Evolutionary conservation across 1,284 basidiomycete genomes (phyloP), one percentile per base, ranked within the genome.

Genomic region (Vanrija humicola): DNA sequence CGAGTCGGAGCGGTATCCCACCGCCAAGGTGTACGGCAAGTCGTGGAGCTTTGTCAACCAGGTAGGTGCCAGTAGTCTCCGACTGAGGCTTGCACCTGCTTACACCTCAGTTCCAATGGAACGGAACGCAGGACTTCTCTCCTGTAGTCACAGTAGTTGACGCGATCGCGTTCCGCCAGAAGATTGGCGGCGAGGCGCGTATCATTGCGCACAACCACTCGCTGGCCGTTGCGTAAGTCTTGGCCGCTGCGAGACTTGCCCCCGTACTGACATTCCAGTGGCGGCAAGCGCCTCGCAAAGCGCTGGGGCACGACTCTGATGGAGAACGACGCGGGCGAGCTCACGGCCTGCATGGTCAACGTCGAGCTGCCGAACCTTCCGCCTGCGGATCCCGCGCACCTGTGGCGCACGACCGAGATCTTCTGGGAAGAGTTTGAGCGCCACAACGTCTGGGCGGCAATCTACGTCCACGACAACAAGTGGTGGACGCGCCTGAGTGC

Each of bases 161-260:
- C 83, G 90, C 90, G 0, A 71, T 94, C 9, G 81, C 86, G 44
- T 94, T 92, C 77, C 82, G 91, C 25, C 68, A 83, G 48, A 86
- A 84, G 82, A 78, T 94, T 19, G 92, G 91, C 1, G 92, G 92
- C 2, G 92, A 95, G 75, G 77, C 82, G 16, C 82, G 82, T 54
- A 91, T 94, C 59, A 85, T 86, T 66, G 79, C 77, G 5, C 90
- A 94, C 73, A 89, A 84, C 64, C 86, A 86, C 66, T 70, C 80
- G 7, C 81, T 94, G 23, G 92, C 91, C 0, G 63, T 87, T 1
- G 77, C 81, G 67, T 72, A 48, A 59, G 71, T 65, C 5, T 8
- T 28, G 8, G 14, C 15, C 23, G 18, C 10, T 21, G 14, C 29
- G 29, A 12, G 29, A 12, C 1, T 14, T 7, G 19, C 7, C 28